Evolutionary conservation across 768 basidiomycete genomes (phyloP).

Genomic region (Pulveroboletus sp.): DNA sequence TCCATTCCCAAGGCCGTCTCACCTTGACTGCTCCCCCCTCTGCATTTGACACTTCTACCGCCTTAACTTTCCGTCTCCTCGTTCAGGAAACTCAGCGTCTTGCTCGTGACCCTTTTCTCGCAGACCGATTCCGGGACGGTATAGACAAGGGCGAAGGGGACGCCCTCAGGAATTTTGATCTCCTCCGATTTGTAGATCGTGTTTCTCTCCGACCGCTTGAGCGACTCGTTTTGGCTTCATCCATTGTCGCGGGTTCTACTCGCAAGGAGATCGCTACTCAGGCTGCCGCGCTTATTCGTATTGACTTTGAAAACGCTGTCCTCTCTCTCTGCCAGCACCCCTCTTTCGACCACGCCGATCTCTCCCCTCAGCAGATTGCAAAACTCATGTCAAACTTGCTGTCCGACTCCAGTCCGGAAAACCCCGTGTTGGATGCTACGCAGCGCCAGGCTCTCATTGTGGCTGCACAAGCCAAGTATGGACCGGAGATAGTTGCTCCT

Average conservation of each 20-base stretch:
- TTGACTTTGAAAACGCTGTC: constrained; percentile 76
- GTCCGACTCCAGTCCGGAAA: constrained; percentile 61
- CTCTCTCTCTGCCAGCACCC: constrained; percentile 73
- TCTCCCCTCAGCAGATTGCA: constrained; percentile 66
- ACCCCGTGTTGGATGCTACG: constrained; percentile 62
- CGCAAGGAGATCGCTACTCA: constrained; percentile 53
- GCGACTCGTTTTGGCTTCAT: constrained; percentile 69
- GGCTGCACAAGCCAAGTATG: constrained; percentile 76
- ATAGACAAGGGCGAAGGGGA: constrained; percentile 87
- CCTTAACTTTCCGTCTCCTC: constrained; percentile 78
- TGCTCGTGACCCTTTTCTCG: constrained; percentile 84
- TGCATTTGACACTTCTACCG: constrained; percentile 67
- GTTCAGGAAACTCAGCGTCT: constrained; percentile 86
- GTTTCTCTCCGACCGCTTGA: constrained; percentile 77
- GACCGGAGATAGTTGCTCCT: constrained; percentile 67
- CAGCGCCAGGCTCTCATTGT: constrained; percentile 74
- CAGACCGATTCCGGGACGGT: constrained; percentile 86
- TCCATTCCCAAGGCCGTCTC: constrained; percentile 75
- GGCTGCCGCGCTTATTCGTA: constrained; percentile 63
- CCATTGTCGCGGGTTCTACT: constrained; percentile 62
- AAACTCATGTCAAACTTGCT: constrained; percentile 81
- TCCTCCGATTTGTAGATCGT: constrained; percentile 77
- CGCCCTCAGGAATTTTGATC: constrained; percentile 77
- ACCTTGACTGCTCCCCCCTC: constrained; percentile 54
- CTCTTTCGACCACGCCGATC: constrained; percentile 77